These are phyloP conservation scores for Exophiala aquamarina DNA, from an alignment of 2,329 filamentous ascomycete species.

Conservation along the genomic window DNA sequence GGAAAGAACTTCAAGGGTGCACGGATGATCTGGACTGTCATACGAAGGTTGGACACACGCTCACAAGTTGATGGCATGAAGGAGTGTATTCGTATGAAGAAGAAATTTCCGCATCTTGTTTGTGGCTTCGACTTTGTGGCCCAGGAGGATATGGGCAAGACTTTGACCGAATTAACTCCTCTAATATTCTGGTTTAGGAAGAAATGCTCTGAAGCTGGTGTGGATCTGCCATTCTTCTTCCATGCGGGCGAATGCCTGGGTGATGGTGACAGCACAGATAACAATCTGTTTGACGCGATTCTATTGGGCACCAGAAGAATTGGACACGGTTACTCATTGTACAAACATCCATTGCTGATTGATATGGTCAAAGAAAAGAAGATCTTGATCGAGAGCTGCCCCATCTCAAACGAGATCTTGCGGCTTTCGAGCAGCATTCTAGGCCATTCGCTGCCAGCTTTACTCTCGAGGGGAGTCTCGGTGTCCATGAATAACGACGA, in stretches of 20 bases:
- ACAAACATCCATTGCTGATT: conserved; percentile 86
- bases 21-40: conserved; percentile 80
- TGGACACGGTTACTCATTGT: conserved; percentile 83
- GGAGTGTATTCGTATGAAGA: conserved; percentile 78
- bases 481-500: conserved; percentile 89
- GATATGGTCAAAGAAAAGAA: conserved; percentile 86
- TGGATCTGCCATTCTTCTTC: conserved; percentile 92
- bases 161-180: conserved; percentile 74
- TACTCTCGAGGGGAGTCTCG: conserved; percentile 79
- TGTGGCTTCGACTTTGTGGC: conserved; percentile 89
- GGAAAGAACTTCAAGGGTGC: conserved; percentile 81
- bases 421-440: conserved; percentile 74
- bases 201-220: conserved; percentile 71
- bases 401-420: conserved; percentile 86
- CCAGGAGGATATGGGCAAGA: conserved; percentile 76
- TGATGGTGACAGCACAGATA: conserved; percentile 72
- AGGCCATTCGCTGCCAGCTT: conserved; percentile 76
- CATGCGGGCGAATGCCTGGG: conserved; percentile 88
- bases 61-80: conserved; percentile 79
- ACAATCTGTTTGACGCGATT: conserved; percentile 86
- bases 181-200: conserved; percentile 94
- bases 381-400: conserved; percentile 86
- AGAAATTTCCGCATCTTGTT: conserved; percentile 74
- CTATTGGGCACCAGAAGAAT: conserved; percentile 84
- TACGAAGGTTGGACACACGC: conserved; percentile 64